Evolutionary conservation across 768 basidiomycete genomes (phyloP).

Genomic region (Lyophyllum atratum): DNA sequence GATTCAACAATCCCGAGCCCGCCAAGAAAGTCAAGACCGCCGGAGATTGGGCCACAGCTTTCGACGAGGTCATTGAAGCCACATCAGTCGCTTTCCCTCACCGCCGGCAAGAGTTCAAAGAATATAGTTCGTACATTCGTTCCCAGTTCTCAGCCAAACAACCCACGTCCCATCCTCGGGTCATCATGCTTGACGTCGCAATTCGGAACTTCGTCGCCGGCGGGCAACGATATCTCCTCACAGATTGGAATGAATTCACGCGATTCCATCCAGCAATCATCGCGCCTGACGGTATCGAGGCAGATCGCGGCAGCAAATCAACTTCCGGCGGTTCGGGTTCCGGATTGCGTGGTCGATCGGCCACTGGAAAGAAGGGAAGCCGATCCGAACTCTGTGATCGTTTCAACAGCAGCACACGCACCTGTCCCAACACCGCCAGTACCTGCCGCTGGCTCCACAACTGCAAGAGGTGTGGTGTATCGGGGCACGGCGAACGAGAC

Average conservation of each 20-base stretch:
- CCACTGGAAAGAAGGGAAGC: background rate
- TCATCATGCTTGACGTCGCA: slow-evolving; percentile 17
- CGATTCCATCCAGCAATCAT: slow-evolving; percentile 8
- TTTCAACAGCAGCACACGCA: background rate
- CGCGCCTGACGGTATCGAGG: slow-evolving; percentile 8
- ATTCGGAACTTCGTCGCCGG: slow-evolving; percentile 14
- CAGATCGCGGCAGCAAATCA: background rate
- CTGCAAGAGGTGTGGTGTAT: background rate
- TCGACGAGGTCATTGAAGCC: background rate
- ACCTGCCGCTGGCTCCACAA: background rate
- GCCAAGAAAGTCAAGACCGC: background rate
- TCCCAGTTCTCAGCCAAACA: slow-evolving; percentile 11
- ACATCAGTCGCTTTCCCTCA: background rate
- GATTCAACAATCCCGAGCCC: slow-evolving; percentile 3
- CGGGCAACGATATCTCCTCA: slow-evolving; percentile 16
- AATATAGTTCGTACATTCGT: slow-evolving; percentile 18
- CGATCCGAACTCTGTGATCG: background rate
- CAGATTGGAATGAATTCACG: slow-evolving; percentile 1
- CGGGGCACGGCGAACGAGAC: slow-evolving; percentile 13
- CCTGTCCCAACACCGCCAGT: background rate
- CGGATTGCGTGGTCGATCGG: background rate
- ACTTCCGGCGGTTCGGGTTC: background rate
- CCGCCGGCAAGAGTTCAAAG: background rate
- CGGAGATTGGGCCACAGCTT: background rate
- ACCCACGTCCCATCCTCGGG: background rate